A percentile compares a stretch with the other conserved stretches of the same genome.
Conservation (phyloP, 1,284 basidiomycete species). For the Fomitiporia mediterranea region DNA sequence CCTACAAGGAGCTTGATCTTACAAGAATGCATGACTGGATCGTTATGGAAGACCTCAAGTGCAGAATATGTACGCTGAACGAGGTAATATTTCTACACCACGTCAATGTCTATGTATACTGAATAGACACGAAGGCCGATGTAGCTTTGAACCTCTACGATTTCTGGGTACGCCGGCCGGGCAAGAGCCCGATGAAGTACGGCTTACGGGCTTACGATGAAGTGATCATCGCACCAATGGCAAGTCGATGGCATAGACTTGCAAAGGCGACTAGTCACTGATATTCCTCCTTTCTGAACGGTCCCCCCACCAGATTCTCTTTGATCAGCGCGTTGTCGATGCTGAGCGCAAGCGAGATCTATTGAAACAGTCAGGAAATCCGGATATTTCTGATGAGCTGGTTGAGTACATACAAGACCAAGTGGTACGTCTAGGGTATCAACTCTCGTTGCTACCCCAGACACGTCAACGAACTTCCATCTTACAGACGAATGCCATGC, state of each 20-base stretch:
- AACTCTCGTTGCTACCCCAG: background rate
- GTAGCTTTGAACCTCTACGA: constrained; percentile 88
- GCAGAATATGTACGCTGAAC: constrained; percentile 61
- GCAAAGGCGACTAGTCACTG: background rate
- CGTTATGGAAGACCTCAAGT: constrained; percentile 86
- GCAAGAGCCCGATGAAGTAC: constrained; percentile 81
- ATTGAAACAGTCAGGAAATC: constrained; percentile 41
- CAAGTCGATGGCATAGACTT: no score
- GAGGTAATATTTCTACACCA: no score
- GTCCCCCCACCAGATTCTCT: constrained; percentile 61
- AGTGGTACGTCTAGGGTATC: constrained; percentile 50
- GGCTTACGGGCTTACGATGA: constrained; percentile 92
- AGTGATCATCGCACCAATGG: constrained; percentile 92
- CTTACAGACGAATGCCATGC: constrained; percentile 76
- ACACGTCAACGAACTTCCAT: constrained; percentile 9
- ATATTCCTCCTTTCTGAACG: background rate
- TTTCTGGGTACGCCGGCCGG: constrained; percentile 79
- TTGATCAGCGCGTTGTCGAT: constrained; percentile 89
- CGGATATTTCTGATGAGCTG: constrained; percentile 69
- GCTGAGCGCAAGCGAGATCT: constrained; percentile 73
- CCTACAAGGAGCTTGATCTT: constrained; percentile 81
- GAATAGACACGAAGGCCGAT: constrained; percentile 65
- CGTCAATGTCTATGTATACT: no score
- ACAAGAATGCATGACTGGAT: constrained; percentile 78
- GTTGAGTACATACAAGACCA: constrained; percentile 59